Base-by-base conservation (phyloP, 2,329 filamentous ascomycete species). In the Aschersonia sp. region DNA sequence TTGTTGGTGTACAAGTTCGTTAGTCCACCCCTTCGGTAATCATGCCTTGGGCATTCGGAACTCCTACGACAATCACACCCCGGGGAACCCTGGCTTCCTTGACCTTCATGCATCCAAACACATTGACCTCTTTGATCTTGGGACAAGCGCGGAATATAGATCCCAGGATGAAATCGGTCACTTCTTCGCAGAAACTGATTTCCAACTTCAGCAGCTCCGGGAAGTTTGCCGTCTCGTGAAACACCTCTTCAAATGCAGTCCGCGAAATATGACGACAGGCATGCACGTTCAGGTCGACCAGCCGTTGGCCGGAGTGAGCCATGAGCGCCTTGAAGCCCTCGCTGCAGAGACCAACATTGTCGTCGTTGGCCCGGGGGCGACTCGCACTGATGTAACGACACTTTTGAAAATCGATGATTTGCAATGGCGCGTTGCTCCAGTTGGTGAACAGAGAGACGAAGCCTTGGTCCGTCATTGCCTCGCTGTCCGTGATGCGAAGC, bases 231-330 rank as follows among this genome's bases (percentile, higher is more conserved):
- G 71, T 71, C 7, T 66, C 63, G 5, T 69, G 66, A 57, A 97
- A 95, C 0, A 84, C 81, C 8, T 81, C 73, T 51, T 86, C 79
- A 50, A 95, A 88, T 0, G 85, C 79, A 12, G 75, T 66, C 35
- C 74, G 71, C 1, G 78, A 74, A 52, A 97, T 89, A 60, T 95
- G 84, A 4, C 90, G 82, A 59, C 87, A 94, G 0, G 83, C 85
- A 11, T 86, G 77, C n/a, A 95, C 70, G 58, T 94, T 85, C 35
- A 97, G 69, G 41, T 74, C 68, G 50, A 73, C 71, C 2, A 97
- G 64, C 9, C 66, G 70, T 1, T 66, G 59, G 4, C 86, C 85
- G 0, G 88, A 95, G 59, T 95, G 90, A 0, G 69, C 66, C 86
- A 95, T 95, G 42, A 95, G 66, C 0, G 87, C 85, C 53, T 74